Evolutionary conservation across 2,329 filamentous ascomycete genomes (phyloP).

Genomic region (Chalaropsis ovoidea): DNA sequence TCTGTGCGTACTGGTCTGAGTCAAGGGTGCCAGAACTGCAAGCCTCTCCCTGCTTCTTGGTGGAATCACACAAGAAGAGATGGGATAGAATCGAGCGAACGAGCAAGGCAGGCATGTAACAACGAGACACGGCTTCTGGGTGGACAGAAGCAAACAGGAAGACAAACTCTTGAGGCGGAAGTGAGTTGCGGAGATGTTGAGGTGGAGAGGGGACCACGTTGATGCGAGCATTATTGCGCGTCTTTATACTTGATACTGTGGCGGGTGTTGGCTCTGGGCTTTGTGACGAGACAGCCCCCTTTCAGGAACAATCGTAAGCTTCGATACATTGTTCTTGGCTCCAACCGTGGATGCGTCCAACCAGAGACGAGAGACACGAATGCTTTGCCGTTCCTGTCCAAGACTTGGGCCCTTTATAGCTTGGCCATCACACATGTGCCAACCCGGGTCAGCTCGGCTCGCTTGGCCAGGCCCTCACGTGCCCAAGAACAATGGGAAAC

Average conservation of each 20-base stretch:
- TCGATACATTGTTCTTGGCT: background rate
- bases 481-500: constrained; percentile 1
- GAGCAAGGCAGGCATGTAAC: constrained; percentile 1
- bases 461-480: background rate
- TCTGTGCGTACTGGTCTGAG: background rate
- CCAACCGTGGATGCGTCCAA: no score
- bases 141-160: background rate
- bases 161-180: no score
- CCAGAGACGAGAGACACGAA: no score
- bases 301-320: background rate
- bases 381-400: background rate
- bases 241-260: background rate
- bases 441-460: background rate
- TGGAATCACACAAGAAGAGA: constrained; percentile 9
- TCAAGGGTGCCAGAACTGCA: background rate
- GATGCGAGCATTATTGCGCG: background rate
- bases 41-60: constrained; percentile 5
- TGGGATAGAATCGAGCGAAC: background rate
- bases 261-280: background rate
- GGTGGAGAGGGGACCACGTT: background rate
- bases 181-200: background rate
- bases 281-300: background rate
- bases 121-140: background rate
- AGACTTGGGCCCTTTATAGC: background rate
- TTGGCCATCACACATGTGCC: background rate